Evolutionary conservation across 108 stramenopile genomes (phyloP).

Genomic region (Cylindrotheca fusiformis): DNA sequence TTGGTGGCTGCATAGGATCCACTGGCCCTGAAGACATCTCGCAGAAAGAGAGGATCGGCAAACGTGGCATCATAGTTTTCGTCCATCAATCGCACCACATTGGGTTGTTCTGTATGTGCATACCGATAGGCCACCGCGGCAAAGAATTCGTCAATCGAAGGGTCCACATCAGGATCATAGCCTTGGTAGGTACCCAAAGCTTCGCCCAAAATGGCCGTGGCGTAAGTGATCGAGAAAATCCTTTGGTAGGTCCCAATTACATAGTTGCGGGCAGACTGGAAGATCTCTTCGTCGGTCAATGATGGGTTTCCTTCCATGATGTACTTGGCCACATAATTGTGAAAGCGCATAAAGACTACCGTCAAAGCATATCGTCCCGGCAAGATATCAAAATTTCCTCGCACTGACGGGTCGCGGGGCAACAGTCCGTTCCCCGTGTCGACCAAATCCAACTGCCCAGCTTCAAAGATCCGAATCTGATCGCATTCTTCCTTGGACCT

Average conservation of each 20-base stretch:
- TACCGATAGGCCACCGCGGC: constrained; percentile 16
- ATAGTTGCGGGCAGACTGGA: constrained; percentile 3
- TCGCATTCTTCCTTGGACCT: neutral
- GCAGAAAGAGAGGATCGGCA: constrained; percentile 7
- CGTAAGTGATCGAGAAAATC: constrained; percentile 4
- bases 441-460: constrained; percentile 1
- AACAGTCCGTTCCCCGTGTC: neutral
- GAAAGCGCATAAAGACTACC: constrained; percentile 6
- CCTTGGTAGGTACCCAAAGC: constrained; percentile 13
- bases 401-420: neutral
- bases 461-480: neutral
- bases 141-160: constrained; percentile 16
- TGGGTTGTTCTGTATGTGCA: constrained; percentile 9
- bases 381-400: neutral
- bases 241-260: constrained; percentile 9
- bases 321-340: constrained; percentile 14
- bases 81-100: constrained; percentile 1
- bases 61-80: neutral
- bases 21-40: constrained; percentile 10
- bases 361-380: neutral
- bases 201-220: constrained; percentile 8
- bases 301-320: neutral
- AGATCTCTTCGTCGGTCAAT: constrained; percentile 11
- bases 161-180: constrained; percentile 14
- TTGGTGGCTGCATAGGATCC: neutral